Conservation (phyloP, 1,284 basidiomycete genomes). For the Sparassis latifolia region DNA sequence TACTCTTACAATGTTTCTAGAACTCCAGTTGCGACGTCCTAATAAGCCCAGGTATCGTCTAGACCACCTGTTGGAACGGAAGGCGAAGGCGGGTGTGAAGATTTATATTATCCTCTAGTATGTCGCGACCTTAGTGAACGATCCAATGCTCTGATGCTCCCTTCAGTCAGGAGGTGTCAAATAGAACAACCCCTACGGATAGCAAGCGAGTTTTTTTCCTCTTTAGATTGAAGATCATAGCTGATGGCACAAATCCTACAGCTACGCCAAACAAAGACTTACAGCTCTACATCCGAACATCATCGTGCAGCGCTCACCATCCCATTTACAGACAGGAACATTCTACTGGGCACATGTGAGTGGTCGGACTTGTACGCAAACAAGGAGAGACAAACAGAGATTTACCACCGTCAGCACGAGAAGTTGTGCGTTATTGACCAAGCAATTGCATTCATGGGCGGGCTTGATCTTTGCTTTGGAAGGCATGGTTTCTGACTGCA, state of each 20-base stretch:
- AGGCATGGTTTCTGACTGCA: slow-evolving; percentile 34
- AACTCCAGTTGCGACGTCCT: slow-evolving; percentile 81
- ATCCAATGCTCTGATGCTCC: neutral
- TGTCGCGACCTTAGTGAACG: slow-evolving; percentile 19
- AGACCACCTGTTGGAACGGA: slow-evolving; percentile 84
- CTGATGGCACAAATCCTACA: slow-evolving; percentile 24
- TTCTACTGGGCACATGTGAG: slow-evolving; percentile 96
- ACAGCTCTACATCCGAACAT: slow-evolving; percentile 87
- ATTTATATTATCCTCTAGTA: slow-evolving; percentile 95
- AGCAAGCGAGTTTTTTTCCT: slow-evolving; percentile 56
- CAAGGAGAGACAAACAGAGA: too few relatives aligned
- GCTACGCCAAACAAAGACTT: slow-evolving; percentile 91
- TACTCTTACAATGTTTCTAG: slow-evolving; percentile 29
- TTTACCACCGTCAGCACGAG: slow-evolving; percentile 65
- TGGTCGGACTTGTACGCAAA: slow-evolving; percentile 2
- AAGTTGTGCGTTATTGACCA: slow-evolving; percentile 98
- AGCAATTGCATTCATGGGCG: slow-evolving; percentile 97
- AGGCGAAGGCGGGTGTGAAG: slow-evolving; percentile 95
- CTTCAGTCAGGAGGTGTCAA: slow-evolving; percentile 91
- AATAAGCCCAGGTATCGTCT: slow-evolving; percentile 84
- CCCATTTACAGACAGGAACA: slow-evolving; percentile 95
- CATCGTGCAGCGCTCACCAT: slow-evolving; percentile 94
- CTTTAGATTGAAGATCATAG: slow-evolving; percentile 8
- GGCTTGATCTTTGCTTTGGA: slow-evolving; percentile 90
- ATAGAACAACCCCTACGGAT: slow-evolving; percentile 88